Conservation (phyloP, 768 basidiomycete species). For the Suillus decipiens region DNA sequence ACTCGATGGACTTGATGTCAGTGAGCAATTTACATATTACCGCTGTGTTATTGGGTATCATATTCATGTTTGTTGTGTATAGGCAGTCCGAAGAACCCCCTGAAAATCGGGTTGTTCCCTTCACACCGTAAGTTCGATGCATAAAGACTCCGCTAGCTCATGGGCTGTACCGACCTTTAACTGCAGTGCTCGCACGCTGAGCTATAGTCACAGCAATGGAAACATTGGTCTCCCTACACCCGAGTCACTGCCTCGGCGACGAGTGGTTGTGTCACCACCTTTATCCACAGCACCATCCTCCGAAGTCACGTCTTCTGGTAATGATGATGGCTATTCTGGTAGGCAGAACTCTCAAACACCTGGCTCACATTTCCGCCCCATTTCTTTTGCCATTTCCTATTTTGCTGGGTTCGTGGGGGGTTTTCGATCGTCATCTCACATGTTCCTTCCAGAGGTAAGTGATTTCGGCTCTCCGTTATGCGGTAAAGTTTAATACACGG, state of each 20-base stretch:
- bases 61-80: neutral
- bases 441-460: neutral
- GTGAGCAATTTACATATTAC: neutral
- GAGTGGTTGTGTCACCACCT: neutral
- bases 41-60: neutral
- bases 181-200: slow-evolving; percentile 3
- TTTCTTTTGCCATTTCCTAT: neutral
- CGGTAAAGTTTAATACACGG: neutral
- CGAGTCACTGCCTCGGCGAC: slow-evolving; percentile 9
- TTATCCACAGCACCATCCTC: neutral
- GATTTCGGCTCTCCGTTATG: too few species aligned
- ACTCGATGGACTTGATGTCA: neutral
- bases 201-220: neutral
- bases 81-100: neutral
- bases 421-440: neutral
- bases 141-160: neutral
- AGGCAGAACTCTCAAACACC: neutral
- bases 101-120: neutral
- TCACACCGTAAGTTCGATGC: slow-evolving; percentile 2
- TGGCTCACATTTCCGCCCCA: neutral
- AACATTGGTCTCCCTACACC: slow-evolving; percentile 6
- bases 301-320: neutral
- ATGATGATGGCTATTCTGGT: neutral
- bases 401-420: neutral
- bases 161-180: neutral